These are phyloP conservation scores for Huntiella bhutanensis DNA, from an alignment of 2,329 filamentous ascomycete species.

Conservation along the genomic window DNA sequence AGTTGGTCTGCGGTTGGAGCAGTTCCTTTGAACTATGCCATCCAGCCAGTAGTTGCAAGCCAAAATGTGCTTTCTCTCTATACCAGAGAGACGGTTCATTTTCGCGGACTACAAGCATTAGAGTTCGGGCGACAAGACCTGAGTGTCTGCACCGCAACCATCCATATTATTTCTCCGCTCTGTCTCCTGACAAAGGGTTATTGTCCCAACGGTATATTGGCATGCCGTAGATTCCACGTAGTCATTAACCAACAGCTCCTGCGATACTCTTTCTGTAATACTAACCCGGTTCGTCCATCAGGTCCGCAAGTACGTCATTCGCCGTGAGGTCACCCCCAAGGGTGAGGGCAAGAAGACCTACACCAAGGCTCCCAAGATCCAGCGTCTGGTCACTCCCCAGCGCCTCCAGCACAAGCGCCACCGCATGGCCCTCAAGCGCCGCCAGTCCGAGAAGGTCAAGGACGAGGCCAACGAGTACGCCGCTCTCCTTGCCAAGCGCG, in stretches of 20 bases:
- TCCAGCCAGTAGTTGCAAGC: conserved; percentile 11
- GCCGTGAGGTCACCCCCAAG: conserved; percentile 93
- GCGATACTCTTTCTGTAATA: conserved; percentile 1
- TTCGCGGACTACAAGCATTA: neutral
- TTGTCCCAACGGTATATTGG: conserved; percentile 8
- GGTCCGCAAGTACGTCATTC: conserved; percentile 99
- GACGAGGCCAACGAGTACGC: conserved; percentile 98
- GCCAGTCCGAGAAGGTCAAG: conserved; percentile 91
- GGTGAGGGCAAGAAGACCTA: conserved; percentile 93
- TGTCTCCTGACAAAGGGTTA: neutral
- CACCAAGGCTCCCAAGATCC: conserved; percentile 99
- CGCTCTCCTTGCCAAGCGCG: conserved; percentile 89
- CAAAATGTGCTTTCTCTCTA: neutral
- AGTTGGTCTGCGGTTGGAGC: conserved; percentile 4
- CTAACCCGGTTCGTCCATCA: conserved; percentile 21
- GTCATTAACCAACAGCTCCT: conserved; percentile 18
- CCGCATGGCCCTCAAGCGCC: conserved; percentile 93
- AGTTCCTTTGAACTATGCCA: neutral
- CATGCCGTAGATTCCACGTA: conserved; percentile 11
- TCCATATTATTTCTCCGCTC: neutral
- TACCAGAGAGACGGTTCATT: neutral
- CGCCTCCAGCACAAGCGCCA: conserved; percentile 99
- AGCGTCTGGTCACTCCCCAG: conserved; percentile 97
- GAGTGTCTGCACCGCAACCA: neutral
- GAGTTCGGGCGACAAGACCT: neutral